Evolutionary conservation across 2,329 filamentous ascomycete genomes (phyloP).

Genomic region (Emmonsia crescens): DNA sequence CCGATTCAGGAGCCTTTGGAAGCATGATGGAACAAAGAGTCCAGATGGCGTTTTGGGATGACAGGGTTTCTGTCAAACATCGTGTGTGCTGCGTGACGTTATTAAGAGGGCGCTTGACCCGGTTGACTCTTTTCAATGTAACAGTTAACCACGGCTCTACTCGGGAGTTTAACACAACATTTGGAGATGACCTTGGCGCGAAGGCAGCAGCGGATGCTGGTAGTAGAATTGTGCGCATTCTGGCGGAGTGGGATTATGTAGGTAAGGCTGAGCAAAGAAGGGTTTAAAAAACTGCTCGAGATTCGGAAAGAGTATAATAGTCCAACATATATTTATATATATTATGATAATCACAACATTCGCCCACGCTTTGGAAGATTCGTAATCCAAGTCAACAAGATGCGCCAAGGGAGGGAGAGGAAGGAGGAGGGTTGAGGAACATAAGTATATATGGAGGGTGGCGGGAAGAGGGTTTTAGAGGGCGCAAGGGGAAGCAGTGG

Average conservation of each 20-base stretch:
- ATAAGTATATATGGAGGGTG: slow-evolving; percentile 3
- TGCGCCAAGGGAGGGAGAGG: slow-evolving; percentile 1
- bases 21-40: slow-evolving; percentile 87
- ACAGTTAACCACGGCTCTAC: slow-evolving; percentile 95
- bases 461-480: slow-evolving; percentile 8
- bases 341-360: slow-evolving; percentile 25
- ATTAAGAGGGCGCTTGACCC: slow-evolving; percentile 93
- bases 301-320: slow-evolving; percentile 17
- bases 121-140: slow-evolving; percentile 92
- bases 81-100: slow-evolving; percentile 90
- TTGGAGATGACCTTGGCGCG: slow-evolving; percentile 85
- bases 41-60: slow-evolving; percentile 85
- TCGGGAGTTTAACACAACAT: slow-evolving; percentile 84
- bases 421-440: slow-evolving; percentile 1
- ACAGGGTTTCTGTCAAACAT: slow-evolving; percentile 90
- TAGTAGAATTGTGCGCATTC: slow-evolving; percentile 85
- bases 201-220: slow-evolving; percentile 95
- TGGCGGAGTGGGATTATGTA: slow-evolving; percentile 44
- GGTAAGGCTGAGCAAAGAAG: slow-evolving; percentile 15
- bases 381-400: slow-evolving; percentile 3
- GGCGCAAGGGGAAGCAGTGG: slow-evolving; percentile 11
- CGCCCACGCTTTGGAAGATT: slow-evolving; percentile 22
- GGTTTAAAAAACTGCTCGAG: background rate
- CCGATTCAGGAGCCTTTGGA: slow-evolving; percentile 74
- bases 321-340: slow-evolving; percentile 17